Percentiles rank a stretch among this genome's conserved stretches.
Evolutionary conservation across 164 flowering plant genomes (phyloP).

Genomic region (Brasenia schreberi): DNA sequence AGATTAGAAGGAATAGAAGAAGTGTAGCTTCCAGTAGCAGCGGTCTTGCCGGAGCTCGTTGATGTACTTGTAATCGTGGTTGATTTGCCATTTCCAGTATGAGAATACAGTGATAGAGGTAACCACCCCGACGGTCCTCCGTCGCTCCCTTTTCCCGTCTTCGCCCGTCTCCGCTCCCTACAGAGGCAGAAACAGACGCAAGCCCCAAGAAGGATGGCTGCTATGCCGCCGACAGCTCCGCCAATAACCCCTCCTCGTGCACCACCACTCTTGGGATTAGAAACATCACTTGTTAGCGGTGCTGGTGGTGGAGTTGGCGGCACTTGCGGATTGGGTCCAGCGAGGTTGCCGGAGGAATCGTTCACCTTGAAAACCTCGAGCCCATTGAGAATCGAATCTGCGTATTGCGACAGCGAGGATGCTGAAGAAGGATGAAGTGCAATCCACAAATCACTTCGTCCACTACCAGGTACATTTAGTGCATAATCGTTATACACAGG

Average conservation of each 20-base stretch:
- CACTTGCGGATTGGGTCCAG: neutral
- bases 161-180: neutral
- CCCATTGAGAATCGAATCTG: conserved; percentile 34
- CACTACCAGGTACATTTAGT: conserved; percentile 22
- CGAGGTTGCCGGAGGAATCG: conserved; percentile 15
- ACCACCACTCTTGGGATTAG: neutral
- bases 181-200: neutral
- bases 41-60: conserved; percentile 9
- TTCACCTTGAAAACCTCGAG: conserved; percentile 39
- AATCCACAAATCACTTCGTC: conserved; percentile 30
- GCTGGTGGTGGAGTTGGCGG: neutral
- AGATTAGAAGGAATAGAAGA: conserved; percentile 25
- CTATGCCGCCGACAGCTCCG: conserved; percentile 16
- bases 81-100: conserved; percentile 16
- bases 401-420: neutral
- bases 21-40: conserved; percentile 17
- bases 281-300: neutral
- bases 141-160: neutral
- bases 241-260: conserved; percentile 4
- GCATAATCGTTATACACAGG: conserved; percentile 39
- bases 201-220: conserved; percentile 5
- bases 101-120: conserved; percentile 2
- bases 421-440: conserved; percentile 16
- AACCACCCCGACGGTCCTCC: neutral
- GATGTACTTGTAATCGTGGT: neutral